These are phyloP conservation scores for Areca catechu DNA, from an alignment of 176 grass and related monocot genomes.

Conservation along the genomic window DNA sequence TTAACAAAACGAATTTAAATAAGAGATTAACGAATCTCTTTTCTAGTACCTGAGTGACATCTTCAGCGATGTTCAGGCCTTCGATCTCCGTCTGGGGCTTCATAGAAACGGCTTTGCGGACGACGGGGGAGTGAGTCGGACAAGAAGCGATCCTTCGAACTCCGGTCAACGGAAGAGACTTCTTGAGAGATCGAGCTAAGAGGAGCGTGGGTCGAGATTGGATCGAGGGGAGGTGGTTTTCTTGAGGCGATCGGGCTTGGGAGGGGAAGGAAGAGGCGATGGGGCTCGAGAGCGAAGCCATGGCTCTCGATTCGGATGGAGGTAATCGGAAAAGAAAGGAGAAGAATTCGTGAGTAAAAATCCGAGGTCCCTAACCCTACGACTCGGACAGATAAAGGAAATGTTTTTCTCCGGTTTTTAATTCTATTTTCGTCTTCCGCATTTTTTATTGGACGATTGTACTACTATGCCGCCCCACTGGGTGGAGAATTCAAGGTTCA, in stretches of 20 bases:
- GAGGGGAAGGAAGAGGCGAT: conserved; percentile 6
- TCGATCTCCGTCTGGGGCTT: conserved; percentile 42
- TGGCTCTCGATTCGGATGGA: neutral
- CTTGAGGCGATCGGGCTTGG: neutral
- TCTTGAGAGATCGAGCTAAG: conserved; percentile 2
- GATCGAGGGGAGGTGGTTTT: neutral
- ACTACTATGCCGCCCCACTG: too few species aligned
- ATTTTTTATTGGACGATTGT: too few species aligned
- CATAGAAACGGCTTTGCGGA: conserved; percentile 38
- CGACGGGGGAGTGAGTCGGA: conserved; percentile 8
- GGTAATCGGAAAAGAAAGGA: neutral
- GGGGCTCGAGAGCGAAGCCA: conserved; percentile 5
- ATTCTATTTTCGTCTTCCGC: too few species aligned
- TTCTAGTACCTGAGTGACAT: conserved; percentile 63
- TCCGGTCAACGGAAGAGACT: neutral
- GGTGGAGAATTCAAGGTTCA: too few species aligned
- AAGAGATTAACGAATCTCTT: neutral
- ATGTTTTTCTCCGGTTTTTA: too few species aligned
- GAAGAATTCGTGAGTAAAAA: neutral
- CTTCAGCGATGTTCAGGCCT: conserved; percentile 74
- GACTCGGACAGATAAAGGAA: too few species aligned
- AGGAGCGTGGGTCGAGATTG: neutral
- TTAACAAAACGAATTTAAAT: too few species aligned
- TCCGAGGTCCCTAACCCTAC: too few species aligned
- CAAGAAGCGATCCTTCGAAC: conserved; percentile 8